A percentile compares a stretch with the other conserved stretches of the same genome.
Conservation (phyloP, 2,329 filamentous ascomycete genomes). For the Clarireedia homoeocarpa region DNA sequence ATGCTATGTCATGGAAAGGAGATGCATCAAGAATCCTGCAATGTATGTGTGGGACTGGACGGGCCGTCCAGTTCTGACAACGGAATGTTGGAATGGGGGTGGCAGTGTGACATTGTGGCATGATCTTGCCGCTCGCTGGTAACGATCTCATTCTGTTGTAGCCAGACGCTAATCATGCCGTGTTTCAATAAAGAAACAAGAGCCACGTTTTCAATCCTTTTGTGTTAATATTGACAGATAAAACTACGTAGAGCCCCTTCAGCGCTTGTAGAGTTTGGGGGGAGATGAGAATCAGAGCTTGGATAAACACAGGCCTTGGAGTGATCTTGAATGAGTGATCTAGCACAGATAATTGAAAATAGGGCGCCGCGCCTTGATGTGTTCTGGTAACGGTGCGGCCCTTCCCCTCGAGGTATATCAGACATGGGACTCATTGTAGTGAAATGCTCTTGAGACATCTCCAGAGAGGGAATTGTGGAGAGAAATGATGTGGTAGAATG, state of each 20-base stretch:
- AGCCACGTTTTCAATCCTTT: constrained; percentile 9
- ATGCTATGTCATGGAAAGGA: background rate
- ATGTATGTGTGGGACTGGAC: constrained; percentile 1
- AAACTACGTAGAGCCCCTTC: background rate
- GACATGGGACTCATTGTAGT: background rate
- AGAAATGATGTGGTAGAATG: constrained; percentile 1
- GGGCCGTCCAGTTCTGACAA: constrained; percentile 9
- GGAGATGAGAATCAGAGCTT: too few relatives aligned
- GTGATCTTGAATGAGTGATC: too few relatives aligned
- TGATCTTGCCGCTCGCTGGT: constrained; percentile 7
- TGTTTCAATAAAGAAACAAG: constrained; percentile 1
- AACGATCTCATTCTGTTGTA: constrained; percentile 7
- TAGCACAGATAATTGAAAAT: background rate
- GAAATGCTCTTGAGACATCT: background rate
- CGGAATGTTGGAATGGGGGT: constrained; percentile 5
- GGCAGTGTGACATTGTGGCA: constrained; percentile 7
- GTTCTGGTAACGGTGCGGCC: constrained; percentile 4
- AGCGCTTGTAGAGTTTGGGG: background rate
- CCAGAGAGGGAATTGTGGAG: constrained; percentile 1
- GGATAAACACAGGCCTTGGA: too few relatives aligned
- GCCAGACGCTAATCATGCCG: constrained; percentile 1
- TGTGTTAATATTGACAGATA: background rate
- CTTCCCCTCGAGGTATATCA: constrained; percentile 2
- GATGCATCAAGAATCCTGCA: constrained; percentile 6
- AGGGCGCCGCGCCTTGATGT: background rate